Conservation (phyloP, 805 yeast genomes). For the Starmerella bombi region DNA sequence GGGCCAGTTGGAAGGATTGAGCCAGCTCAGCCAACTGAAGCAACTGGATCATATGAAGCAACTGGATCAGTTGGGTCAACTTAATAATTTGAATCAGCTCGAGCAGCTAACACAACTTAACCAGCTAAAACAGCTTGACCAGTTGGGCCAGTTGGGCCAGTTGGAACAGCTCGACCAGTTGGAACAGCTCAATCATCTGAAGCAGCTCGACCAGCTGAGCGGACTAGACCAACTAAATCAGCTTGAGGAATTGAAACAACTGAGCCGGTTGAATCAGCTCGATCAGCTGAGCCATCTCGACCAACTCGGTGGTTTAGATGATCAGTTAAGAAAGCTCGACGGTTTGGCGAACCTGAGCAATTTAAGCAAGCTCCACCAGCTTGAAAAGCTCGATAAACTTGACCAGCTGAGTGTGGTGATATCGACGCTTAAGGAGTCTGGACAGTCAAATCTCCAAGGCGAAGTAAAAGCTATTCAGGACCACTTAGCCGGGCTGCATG, state of each 20-base stretch:
- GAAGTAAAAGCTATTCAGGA: constrained; percentile 20
- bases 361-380: constrained; percentile 9
- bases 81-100: neutral
- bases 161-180: neutral
- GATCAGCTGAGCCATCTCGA: constrained; percentile 4
- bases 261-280: constrained; percentile 2
- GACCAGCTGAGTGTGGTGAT: neutral
- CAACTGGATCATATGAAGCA: constrained; percentile 1
- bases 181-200: constrained; percentile 2
- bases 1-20: neutral
- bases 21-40: neutral
- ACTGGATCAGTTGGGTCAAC: neutral
- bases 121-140: neutral
- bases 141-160: neutral
- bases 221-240: constrained; percentile 4
- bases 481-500: constrained; percentile 14
- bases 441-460: constrained; percentile 9
- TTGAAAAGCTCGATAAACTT: constrained; percentile 1
- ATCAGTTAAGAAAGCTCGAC: too few species aligned
- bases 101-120: neutral
- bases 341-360: constrained; percentile 3
- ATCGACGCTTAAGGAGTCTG: neutral
- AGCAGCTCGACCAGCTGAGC: neutral
- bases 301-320: constrained; percentile 10
- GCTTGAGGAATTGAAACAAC: constrained; percentile 7